Evolutionary conservation across 495 filamentous ascomycete species (phyloP), one percentile per base, ranked within the genome.

Genomic region (Evansstolkia leycettana): DNA sequence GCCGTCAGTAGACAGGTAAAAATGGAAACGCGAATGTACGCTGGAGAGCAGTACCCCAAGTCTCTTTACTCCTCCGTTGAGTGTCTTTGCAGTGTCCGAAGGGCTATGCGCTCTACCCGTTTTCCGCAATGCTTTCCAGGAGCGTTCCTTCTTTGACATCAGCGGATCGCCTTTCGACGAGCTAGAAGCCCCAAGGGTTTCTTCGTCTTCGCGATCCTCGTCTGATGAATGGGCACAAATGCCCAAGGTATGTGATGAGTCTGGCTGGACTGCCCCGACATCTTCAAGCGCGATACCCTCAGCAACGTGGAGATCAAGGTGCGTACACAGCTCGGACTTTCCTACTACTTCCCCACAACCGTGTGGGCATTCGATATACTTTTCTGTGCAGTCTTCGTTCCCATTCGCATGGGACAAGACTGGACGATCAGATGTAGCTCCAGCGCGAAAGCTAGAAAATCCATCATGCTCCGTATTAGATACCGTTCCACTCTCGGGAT

Each of bases 311-410:
- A 87, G 58, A 49, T 87, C 80, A 25, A 86, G 55, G 51, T 92
- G 86, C 23, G 67, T 73, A 16, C 80, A 70, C 23, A 90, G 54
- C 41, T 84, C 75, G 2, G 57, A 48, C 10, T 70, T 51, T 18
- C 70, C 57, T 29, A 89, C 55, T 12, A 65, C 51, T 47, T 93
- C 82, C 14, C 78, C 80, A 53, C 85, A 93, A n/a, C 70, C 72
- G 9, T 75, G 66, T 1, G 80, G 75, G 44, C 88, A 94, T 32
- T 76, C 64, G 28, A 76, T 63, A 43, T 77, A 86, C 33, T 51
- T 46, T 5, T 38, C 38, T 9, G 9, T 23, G 4, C 31, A 31
- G 6, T 64, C 45, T 14, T 54, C 37, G 17, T 70, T 57, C 6
- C 54, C 47, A 23, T 57, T 20, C 9, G 28, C 33, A 17, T 31